Base-by-base conservation (phyloP, 768 basidiomycete genomes). In the Leccinum pellstonianum region DNA sequence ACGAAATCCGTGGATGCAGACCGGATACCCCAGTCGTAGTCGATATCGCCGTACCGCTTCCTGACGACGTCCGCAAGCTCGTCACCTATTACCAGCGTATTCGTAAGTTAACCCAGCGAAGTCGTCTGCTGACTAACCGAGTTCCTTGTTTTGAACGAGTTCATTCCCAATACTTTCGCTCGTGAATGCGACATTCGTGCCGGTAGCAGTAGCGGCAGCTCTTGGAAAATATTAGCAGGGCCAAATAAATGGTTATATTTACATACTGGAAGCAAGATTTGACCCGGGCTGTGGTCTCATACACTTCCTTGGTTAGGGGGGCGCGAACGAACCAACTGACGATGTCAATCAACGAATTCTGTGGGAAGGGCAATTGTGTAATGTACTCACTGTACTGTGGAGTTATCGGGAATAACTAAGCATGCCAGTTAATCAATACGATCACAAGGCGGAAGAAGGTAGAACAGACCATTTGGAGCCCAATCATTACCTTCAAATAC, bases 1-100 rank as follows among this genome's bases (percentile, higher is more conserved):
- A 91, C 91, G 63, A 93, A 93, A 69, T 93, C 91, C 3, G 91
- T 93, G 5, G 90, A 93, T 12, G 89, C 91, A 49, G 80, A 80
- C 5, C 77, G 74, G 64, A 88, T 88, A 48, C 90, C 86, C 80
- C 83, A 86, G 60, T 82, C 80, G 66, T 85, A 82, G 68, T 88
- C 85, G 56, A 88, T 77, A 3, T 73, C 73, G 0, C 87, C 88
- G 59, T 85, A 88, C 56, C 83, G 83, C 61, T 82, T 84, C 17
- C 79, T 73, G 35, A 84, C 79, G 41, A 89, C 78, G 52, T 82
- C 80, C 0, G 83, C 83, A 33, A 90, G 86, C 67, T 88, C 87
- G 14, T 77, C 79, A 2, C 85, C 90, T 91, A 57, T 29, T 37
- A 29, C 14, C 35, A 50, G 17, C 15, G 7, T 25, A 25, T 55